A percentile compares a stretch with the other conserved stretches of the same genome.
Conservation (phyloP, 805 yeast genomes). For the Candida palmyrensis region DNA sequence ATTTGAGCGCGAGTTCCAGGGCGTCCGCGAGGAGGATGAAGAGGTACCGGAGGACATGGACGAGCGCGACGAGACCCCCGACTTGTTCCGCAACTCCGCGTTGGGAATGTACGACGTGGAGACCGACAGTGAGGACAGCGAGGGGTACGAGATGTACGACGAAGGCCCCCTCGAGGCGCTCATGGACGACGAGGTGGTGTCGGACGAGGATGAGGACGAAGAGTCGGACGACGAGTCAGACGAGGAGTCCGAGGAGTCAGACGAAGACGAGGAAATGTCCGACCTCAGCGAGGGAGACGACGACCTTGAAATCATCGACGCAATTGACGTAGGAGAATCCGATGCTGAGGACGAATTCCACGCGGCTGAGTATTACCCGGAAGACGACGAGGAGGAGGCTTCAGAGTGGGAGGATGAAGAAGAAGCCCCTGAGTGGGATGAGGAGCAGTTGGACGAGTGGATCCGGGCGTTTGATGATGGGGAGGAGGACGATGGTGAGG, state of each 20-base stretch:
- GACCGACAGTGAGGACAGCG: conserved; percentile 58
- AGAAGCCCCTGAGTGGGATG: conserved; percentile 27
- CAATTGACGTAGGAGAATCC: conserved; percentile 5
- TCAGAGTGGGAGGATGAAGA: conserved; percentile 20
- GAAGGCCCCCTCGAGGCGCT: conserved; percentile 36
- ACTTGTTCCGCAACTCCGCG: conserved; percentile 81
- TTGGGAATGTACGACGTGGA: conserved; percentile 92
- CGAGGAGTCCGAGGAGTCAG: conserved; percentile 10
- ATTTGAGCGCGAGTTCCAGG: conserved; percentile 47
- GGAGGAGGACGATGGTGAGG: conserved; percentile 7
- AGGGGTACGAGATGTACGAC: conserved; percentile 32
- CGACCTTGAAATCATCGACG: conserved; percentile 15
- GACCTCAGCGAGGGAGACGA: conserved; percentile 3
- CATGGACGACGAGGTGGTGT: conserved; percentile 27
- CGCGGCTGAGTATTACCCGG: conserved; percentile 27
- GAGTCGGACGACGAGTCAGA: conserved; percentile 8
- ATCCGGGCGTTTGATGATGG: conserved; percentile 32
- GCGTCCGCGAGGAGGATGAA: conserved; percentile 45
- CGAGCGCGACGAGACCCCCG: conserved; percentile 68
- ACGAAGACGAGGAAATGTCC: conserved; percentile 7
- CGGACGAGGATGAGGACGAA: conserved; percentile 18
- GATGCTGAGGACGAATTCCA: conserved; percentile 11
- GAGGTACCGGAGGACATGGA: conserved; percentile 40
- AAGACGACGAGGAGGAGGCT: conserved; percentile 25
- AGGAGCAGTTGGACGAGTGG: conserved; percentile 37